Evolutionary conservation across 2,329 filamentous ascomycete genomes (phyloP), one percentile per base, ranked within the genome.

Genomic region (Ascochyta viciae-villosae): DNA sequence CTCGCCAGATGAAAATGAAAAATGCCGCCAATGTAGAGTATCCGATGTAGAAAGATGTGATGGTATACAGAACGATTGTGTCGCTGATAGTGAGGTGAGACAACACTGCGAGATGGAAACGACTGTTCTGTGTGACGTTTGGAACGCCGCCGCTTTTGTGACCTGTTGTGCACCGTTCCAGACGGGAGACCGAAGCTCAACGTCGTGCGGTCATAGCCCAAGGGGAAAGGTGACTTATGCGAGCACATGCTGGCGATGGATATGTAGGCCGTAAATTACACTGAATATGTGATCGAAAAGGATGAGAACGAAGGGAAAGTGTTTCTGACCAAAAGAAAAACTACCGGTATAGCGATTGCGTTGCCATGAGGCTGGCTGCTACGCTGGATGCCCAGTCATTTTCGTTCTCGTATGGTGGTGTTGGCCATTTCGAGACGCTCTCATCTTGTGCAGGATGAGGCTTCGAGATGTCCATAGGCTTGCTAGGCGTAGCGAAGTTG

Each of bases 381-480:
- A 91, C 90, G 38, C 90, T 89, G 8, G 89, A 87, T 16, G 89
- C 92, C 94, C 93, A 98, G 74, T 96, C 93, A 60, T 88, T 88
- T 67, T 96, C 93, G 61, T 88, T 88, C 67, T 96, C 93, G 66
- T 97, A 96, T 3, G 95, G 94, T 22, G 95, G 95, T 15, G 95
- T 98, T 3, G 93, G 94, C 89, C 93, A 97, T 78, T 96, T 95
- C 35, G 87, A 83, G 50, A 82, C 72, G 31, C 73, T 77, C 22
- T 80, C 78, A 51, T 79, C 71, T 50, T 82, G 77, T 62, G 83
- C 75, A 58, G 57, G 45, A 19, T 57, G 68, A 27, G 62, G 57
- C 52, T 74, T 73, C 68, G 83, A 81, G 50, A 91, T 86, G 63
- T 90, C 84, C 61, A 93, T 76, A 10, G 91, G 90, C 75, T 89